These are phyloP conservation scores for Neocucurbitaria cava DNA, from an alignment of 2,329 filamentous ascomycete species.

Conservation along the genomic window DNA sequence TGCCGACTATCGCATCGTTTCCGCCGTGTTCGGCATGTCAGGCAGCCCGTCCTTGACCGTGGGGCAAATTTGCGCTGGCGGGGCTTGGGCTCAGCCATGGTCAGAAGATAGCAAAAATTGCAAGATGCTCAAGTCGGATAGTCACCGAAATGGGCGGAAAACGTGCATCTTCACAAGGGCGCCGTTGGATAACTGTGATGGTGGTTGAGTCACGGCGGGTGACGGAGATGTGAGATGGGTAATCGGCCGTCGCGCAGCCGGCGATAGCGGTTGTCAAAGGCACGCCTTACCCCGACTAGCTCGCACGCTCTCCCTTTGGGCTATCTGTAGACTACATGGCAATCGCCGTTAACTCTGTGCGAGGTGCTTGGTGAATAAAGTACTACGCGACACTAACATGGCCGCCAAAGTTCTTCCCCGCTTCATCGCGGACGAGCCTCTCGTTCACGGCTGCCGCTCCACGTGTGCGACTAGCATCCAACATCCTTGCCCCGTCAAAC, in stretches of 20 bases:
- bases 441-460: slow-evolving; percentile 13
- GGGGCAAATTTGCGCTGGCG: slow-evolving; percentile 48
- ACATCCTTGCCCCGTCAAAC: slow-evolving; percentile 17
- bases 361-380: too few relatives aligned
- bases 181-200: slow-evolving; percentile 5
- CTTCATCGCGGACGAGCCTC: slow-evolving; percentile 4
- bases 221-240: background rate
- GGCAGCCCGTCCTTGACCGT: slow-evolving; percentile 44
- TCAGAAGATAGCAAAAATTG: slow-evolving; percentile 13
- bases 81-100: slow-evolving; percentile 41
- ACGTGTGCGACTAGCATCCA: slow-evolving; percentile 21
- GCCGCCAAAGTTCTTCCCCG: background rate
- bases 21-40: slow-evolving; percentile 44
- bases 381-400: background rate
- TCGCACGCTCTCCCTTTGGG: background rate
- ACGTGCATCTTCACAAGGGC: slow-evolving; percentile 13
- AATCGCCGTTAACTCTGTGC: too few relatives aligned
- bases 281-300: background rate
- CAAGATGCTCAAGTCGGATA: slow-evolving; percentile 10
- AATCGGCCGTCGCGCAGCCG: background rate
- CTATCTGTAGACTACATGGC: background rate
- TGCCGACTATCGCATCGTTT: slow-evolving; percentile 46
- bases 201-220: slow-evolving; percentile 14
- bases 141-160: slow-evolving; percentile 15
- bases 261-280: background rate